Base-by-base conservation (phyloP, 768 basidiomycete genomes). In the Macrolepiota albuminosa region DNA sequence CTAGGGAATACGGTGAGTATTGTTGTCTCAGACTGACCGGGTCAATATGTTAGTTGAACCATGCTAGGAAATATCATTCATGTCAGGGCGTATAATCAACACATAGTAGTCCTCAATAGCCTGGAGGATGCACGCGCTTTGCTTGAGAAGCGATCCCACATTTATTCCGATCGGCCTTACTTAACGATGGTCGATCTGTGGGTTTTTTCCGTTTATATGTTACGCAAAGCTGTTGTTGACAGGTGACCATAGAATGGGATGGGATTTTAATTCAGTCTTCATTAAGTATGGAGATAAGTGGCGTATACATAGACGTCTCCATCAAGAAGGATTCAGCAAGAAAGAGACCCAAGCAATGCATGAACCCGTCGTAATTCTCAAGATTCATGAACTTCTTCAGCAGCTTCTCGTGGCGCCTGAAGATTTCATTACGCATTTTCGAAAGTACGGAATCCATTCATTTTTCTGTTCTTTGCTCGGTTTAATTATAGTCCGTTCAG, bases 241-340 rank as follows among this genome's bases (percentile, higher is more conserved):
- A 1, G 10, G 5, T 36, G 26, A 4, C 47, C 45, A 5, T 16
- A 77, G 75, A 16, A 71, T 71, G 67, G 74, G 71, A 7, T 76
- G 69, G 72, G 64, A 70, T 33, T 73, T 71, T 57, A 70, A 67
- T 57, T n/a, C 68, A 4, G 68, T 47, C 1, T 39, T 75, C 0
- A 69, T 71, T 61, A 63, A 55, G 16, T 72, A 75, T 45, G 69
- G 67, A 0, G 63, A 70, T 1, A 37, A 49, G 49, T 76, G 75
- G 76, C 66, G 71, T 48, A 37, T 52, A 8, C 68, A 72, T 50
- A 63, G 73, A 45, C 63, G 66, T 21, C 39, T 73, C 6, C 67
- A 72, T 24, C 69, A 74, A 16, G 5, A 37, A 10, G 56, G 62
- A 6, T 73, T 72, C 57, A 66, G 63, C 16, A 67, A 63, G 11